Evolutionary conservation across 148 eudicot genomes (phyloP), one percentile per base, ranked within the genome.

Genomic region (Fagopyrum tataricum): DNA sequence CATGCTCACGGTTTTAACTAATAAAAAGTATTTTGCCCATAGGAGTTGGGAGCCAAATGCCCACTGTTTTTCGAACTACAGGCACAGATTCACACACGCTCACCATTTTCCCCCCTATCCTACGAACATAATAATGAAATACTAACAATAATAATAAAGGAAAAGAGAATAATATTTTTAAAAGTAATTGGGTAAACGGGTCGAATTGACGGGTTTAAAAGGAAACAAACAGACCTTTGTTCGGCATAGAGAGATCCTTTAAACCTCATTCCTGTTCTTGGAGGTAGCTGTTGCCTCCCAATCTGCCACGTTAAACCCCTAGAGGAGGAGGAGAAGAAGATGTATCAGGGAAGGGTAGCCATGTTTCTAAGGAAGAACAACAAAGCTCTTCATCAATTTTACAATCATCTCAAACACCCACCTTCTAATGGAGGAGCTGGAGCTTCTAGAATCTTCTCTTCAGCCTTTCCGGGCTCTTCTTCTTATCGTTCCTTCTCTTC

Each of bases 281-380:
- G 14, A 23, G 14, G 0, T 2, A 24, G 9, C 41, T 12, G 9
- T 17, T 12, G 67, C 7, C 11, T 56, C 62, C 62, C 10, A 56
- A 56, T 56, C 62, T 56, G 39, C 42, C 23, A 73, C 46, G 26
- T 21, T 43, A 74, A 74, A 59, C 69, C 64, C 68, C 18, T 41
- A 24, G 53, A 20, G 70, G 61, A 79, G 40, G 78, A 71, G 43
- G 73, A 31, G 73, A 31, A 62, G 37, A 73, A 37, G 37, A 78
- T 85, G 89, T 72, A 75, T 37, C 84, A 75, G 75, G 80, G 78
- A 78, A 85, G 85, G 86, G 55, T 92, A 77, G 85, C 86, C 26
- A 78, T 85, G 69, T 72, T 88, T 23, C 24, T 88, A 49, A 67
- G 79, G 15, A 73, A 64, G 80, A 87, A 73, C 41, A 77, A 70